A percentile compares a stretch with the other conserved stretches of the same genome.
phyloP scores from a whole-genome alignment of 163 green algal genomes.

The Dunaliella salina region DNA sequence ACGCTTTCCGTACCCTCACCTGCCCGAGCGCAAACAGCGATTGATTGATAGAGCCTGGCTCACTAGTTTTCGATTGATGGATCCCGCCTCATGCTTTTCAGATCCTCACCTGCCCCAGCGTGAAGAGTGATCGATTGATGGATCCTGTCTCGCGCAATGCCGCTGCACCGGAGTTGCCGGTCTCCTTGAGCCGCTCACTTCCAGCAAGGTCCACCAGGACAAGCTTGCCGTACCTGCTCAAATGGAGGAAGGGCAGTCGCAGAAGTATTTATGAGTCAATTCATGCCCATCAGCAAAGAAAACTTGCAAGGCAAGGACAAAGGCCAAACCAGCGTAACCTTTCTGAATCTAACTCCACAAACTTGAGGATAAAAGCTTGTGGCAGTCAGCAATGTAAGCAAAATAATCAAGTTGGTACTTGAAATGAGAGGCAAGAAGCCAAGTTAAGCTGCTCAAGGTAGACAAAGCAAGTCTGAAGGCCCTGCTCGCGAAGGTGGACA shows the following conservation, averaged over 20 bases:
- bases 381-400: too few relatives aligned
- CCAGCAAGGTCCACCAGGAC: conserved; percentile 66
- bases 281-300: not conserved
- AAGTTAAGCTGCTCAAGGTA: too few relatives aligned
- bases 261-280: conserved; percentile 3
- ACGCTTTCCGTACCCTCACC: conserved; percentile 23
- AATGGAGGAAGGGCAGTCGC: not conserved
- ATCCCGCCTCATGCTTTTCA: conserved; percentile 52
- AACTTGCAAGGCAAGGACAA: too few relatives aligned
- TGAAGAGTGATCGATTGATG: conserved; percentile 89
- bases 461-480: too few relatives aligned
- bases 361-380: too few relatives aligned
- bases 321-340: too few relatives aligned
- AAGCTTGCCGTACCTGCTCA: conserved; percentile 51
- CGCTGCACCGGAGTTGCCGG: conserved; percentile 44
- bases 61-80: conserved; percentile 38
- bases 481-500: too few relatives aligned
- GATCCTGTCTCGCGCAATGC: conserved; percentile 72
- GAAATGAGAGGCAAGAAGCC: too few relatives aligned
- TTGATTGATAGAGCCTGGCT: conserved; percentile 87
- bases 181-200: conserved; percentile 67
- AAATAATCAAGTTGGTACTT: too few relatives aligned
- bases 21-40: conserved; percentile 79
- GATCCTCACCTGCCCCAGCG: conserved; percentile 77
- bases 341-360: too few relatives aligned